A percentile compares a stretch with the other conserved stretches of the same genome.
phyloP scores from a whole-genome alignment of 495 filamentous ascomycete species.

The Penicillium fimorum region DNA sequence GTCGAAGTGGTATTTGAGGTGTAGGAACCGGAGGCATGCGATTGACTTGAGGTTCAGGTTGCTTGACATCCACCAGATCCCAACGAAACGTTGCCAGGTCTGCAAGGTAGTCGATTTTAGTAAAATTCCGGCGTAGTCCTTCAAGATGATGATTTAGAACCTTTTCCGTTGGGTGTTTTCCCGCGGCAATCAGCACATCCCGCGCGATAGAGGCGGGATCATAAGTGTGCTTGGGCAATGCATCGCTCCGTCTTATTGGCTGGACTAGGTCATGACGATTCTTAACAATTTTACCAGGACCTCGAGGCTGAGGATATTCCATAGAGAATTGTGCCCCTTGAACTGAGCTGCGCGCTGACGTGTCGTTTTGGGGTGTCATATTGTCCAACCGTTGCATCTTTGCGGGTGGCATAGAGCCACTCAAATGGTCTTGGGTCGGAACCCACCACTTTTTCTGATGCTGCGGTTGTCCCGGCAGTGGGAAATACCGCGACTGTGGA shows the following conservation, averaged over 20 bases:
- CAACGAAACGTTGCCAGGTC: constrained; percentile 66
- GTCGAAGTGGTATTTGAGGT: background rate
- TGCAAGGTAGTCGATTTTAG: constrained; percentile 37
- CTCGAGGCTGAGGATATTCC: background rate
- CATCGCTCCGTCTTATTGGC: constrained; percentile 46
- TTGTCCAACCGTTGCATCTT: background rate
- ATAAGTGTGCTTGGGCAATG: constrained; percentile 48
- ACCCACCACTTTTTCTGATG: background rate
- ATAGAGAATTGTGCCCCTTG: background rate
- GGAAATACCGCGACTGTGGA: background rate
- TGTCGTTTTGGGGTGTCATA: background rate
- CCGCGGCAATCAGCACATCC: constrained; percentile 60
- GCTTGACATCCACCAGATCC: constrained; percentile 59
- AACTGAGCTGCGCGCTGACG: background rate
- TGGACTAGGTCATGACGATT: constrained; percentile 34
- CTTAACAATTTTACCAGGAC: constrained; percentile 13
- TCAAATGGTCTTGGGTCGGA: background rate
- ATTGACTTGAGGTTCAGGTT: constrained; percentile 2
- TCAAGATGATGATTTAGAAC: constrained; percentile 61
- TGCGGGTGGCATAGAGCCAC: background rate
- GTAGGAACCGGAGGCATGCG: background rate
- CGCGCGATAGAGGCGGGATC: constrained; percentile 62
- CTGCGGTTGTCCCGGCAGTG: background rate
- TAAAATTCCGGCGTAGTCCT: constrained; percentile 40
- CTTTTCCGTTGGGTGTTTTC: constrained; percentile 56